These are phyloP conservation scores for Phytophthora hibernalis DNA, from an alignment of 352 stramenopile genomes.

Conservation along the genomic window DNA sequence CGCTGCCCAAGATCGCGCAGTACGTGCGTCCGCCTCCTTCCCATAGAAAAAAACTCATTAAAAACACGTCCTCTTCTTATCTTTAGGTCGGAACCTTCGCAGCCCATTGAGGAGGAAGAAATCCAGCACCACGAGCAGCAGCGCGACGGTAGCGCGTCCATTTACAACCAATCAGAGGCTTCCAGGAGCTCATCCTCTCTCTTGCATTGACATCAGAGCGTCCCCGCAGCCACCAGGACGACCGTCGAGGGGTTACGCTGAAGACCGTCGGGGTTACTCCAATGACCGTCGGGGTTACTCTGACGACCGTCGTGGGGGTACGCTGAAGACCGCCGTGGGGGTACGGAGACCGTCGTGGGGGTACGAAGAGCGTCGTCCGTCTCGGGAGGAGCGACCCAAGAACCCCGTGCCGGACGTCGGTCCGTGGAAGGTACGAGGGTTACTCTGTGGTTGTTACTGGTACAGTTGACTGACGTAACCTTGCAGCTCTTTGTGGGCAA, in stretches of 20 bases:
- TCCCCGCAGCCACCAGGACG: slow-evolving; percentile 17
- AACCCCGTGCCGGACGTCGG: slow-evolving; percentile 78
- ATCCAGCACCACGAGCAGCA: slow-evolving; percentile 41
- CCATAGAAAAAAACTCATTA: not conserved
- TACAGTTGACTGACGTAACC: not conserved
- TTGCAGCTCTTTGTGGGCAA: slow-evolving; percentile 83
- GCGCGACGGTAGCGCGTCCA: slow-evolving; percentile 31
- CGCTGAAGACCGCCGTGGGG: slow-evolving; percentile 30
- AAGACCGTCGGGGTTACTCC: slow-evolving; percentile 19
- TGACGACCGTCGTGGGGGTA: slow-evolving; percentile 25
- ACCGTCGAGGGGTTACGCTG: no score
- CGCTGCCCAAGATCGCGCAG: slow-evolving; percentile 57
- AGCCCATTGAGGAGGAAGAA: slow-evolving; percentile 52
- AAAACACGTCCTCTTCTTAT: no score
- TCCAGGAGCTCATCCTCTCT: not conserved
- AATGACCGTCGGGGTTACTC: slow-evolving; percentile 22
- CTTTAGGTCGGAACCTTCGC: slow-evolving; percentile 37
- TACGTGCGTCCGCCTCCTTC: slow-evolving; percentile 29
- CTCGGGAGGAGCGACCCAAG: slow-evolving; percentile 60
- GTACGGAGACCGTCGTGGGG: slow-evolving; percentile 35
- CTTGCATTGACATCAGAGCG: slow-evolving; percentile 18
- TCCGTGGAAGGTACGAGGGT: slow-evolving; percentile 77
- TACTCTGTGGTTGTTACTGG: not conserved
- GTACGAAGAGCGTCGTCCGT: slow-evolving; percentile 30
- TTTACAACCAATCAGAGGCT: not conserved